Conservation (phyloP, 2,329 filamentous ascomycete genomes). For the Teratosphaeria nubilosa region DNA sequence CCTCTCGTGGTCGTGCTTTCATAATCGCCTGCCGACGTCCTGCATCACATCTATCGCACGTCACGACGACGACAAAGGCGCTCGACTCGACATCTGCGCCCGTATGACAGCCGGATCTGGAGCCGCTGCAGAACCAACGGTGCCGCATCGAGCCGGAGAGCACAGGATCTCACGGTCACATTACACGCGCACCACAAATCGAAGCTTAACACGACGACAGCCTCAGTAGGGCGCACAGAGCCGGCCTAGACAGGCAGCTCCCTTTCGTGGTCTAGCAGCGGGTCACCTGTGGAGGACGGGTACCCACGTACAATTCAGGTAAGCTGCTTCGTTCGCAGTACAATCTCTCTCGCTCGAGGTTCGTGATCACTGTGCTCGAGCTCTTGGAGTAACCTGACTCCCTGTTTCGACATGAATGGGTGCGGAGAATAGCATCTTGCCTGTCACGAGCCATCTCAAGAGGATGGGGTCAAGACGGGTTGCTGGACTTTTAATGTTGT, state of each 20-base stretch:
- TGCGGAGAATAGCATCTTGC: background rate
- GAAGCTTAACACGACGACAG: background rate
- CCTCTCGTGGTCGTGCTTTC: background rate
- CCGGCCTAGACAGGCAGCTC: background rate
- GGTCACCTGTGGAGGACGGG: background rate
- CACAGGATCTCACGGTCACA: background rate
- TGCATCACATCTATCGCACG: background rate
- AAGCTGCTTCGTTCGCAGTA: slow-evolving; percentile 1
- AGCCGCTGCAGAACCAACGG: background rate
- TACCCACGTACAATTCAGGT: slow-evolving; percentile 1
- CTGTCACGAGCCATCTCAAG: background rate
- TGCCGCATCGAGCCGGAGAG: background rate
- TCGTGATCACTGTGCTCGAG: background rate
- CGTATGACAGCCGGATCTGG: background rate
- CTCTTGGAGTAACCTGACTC: background rate
- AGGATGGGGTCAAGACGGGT: background rate
- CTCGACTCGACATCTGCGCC: background rate
- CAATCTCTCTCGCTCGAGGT: background rate
- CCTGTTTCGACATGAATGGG: background rate
- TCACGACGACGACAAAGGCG: background rate
- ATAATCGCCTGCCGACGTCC: background rate
- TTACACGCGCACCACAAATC: background rate
- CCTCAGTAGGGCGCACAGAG: background rate
- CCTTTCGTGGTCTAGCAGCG: background rate
- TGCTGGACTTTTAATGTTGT: background rate